These are phyloP conservation scores for Sclerotinia subarctica DNA, from an alignment of 2,329 filamentous ascomycete genomes.

Conservation along the genomic window DNA sequence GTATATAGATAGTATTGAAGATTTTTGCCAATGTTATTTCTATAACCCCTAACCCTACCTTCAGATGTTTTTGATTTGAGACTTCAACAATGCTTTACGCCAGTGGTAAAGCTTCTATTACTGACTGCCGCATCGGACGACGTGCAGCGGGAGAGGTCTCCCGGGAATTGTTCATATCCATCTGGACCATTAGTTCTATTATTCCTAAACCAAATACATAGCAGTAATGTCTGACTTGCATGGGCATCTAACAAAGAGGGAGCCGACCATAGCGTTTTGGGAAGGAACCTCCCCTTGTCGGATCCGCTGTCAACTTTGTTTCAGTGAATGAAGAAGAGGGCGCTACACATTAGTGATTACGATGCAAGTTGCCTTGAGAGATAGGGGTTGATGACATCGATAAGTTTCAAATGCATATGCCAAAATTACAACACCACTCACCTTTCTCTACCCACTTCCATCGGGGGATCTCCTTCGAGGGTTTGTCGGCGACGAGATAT, in stretches of 20 bases:
- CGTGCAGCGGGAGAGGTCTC: conserved; percentile 17
- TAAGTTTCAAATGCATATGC: neutral
- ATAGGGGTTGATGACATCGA: neutral
- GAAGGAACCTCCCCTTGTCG: neutral
- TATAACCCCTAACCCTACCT: conserved; percentile 4
- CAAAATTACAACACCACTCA: neutral
- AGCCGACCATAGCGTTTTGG: neutral
- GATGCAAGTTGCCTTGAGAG: neutral
- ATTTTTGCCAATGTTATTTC: neutral
- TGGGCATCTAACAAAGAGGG: neutral
- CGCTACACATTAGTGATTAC: neutral
- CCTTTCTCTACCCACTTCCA: neutral
- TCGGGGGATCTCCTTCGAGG: neutral
- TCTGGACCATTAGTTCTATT: neutral
- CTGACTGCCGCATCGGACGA: conserved; percentile 1
- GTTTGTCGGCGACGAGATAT: neutral
- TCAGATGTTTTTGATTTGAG: neutral
- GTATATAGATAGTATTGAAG: no score
- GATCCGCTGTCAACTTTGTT: neutral
- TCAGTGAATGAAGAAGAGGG: neutral
- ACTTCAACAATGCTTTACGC: neutral
- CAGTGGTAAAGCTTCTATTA: conserved; percentile 1
- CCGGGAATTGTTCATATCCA: conserved; percentile 1
- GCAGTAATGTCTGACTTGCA: neutral
- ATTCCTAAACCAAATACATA: neutral